Conservation (phyloP, 2,329 filamentous ascomycete genomes). For the Diaporthe eres region DNA sequence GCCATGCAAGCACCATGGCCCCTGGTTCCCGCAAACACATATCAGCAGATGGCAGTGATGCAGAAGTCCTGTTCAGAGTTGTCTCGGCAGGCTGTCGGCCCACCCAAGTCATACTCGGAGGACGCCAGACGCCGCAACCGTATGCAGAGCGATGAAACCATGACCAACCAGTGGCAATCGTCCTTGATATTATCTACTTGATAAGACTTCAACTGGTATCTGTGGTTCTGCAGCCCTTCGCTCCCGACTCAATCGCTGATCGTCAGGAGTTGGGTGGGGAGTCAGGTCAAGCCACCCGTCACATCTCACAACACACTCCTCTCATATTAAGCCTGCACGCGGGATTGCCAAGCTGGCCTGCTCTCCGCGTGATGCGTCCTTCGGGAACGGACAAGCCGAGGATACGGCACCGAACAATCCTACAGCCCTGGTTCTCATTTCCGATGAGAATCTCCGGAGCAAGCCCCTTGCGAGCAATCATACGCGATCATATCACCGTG, state of each 20-base stretch:
- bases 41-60: background rate
- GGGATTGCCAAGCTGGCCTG: constrained; percentile 8
- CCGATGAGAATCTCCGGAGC: constrained; percentile 19
- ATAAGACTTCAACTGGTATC: background rate
- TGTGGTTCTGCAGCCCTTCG: background rate
- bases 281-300: background rate
- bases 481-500: constrained; percentile 41
- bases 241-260: background rate
- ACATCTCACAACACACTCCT: constrained; percentile 23
- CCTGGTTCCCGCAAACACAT: background rate
- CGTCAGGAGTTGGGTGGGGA: background rate
- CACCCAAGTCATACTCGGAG: too few species aligned
- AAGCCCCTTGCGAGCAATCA: constrained; percentile 36
- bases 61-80: background rate
- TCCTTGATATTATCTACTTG: background rate
- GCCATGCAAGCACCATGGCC: background rate
- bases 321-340: constrained; percentile 28
- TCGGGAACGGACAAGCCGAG: background rate
- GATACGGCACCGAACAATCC: constrained; percentile 24
- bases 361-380: background rate
- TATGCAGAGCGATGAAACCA: background rate
- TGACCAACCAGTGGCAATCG: background rate
- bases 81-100: too few species aligned
- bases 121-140: too few species aligned
- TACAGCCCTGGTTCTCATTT: constrained; percentile 32